Conservation (phyloP, 129 eudicot genomes). For the Lactuca saligna region DNA sequence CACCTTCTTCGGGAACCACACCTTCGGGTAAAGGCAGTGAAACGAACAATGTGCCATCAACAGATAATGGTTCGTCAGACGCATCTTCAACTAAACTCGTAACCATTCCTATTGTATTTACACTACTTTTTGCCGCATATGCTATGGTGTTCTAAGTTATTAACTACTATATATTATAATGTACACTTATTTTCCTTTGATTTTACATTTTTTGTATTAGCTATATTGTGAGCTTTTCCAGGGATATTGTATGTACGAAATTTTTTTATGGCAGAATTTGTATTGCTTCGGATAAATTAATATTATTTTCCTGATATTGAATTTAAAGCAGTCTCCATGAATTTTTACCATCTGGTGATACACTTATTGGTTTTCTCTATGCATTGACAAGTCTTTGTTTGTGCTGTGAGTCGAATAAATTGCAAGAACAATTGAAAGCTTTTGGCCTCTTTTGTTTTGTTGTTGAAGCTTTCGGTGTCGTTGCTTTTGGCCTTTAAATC, state of each 20-base stretch:
- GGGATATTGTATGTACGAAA: slow-evolving; percentile 17
- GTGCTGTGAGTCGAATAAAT: too few relatives aligned
- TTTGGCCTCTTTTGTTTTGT: too few relatives aligned
- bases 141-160: slow-evolving; percentile 9
- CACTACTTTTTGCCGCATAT: slow-evolving; percentile 13
- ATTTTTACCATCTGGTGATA: too few relatives aligned
- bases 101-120: slow-evolving; percentile 36
- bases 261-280: slow-evolving; percentile 17
- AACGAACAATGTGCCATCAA: slow-evolving; percentile 49
- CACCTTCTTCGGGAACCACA: slow-evolving; percentile 29
- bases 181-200: slow-evolving; percentile 11
- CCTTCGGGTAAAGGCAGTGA: slow-evolving; percentile 39
- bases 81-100: slow-evolving; percentile 51
- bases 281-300: slow-evolving; percentile 18
- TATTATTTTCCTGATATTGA: not conserved
- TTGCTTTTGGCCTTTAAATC: too few relatives aligned
- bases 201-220: not conserved
- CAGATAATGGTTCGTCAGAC: slow-evolving; percentile 56
- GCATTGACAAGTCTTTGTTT: too few relatives aligned
- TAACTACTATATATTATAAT: not conserved
- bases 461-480: too few relatives aligned
- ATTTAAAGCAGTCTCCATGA: too few relatives aligned
- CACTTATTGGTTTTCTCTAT: too few relatives aligned
- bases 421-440: too few relatives aligned
- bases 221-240: slow-evolving; percentile 19